Evolutionary conservation across 768 basidiomycete genomes (phyloP).

Genomic region (Zangia roseola): DNA sequence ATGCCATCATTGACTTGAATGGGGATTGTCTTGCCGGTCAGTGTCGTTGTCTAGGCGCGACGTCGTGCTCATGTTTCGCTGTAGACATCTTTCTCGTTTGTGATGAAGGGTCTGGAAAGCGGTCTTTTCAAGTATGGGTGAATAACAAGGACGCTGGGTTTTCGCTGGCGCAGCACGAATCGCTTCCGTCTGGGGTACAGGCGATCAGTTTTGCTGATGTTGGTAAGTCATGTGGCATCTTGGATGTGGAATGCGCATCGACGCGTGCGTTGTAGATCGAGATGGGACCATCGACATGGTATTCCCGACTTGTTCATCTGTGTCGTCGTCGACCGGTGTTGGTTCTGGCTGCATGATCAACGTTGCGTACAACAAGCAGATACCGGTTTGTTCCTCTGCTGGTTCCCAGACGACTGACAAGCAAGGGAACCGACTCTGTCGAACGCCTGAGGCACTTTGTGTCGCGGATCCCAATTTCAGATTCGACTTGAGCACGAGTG

Average conservation of each 20-base stretch:
- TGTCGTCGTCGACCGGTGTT: conserved; percentile 66
- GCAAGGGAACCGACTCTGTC: conserved; percentile 58
- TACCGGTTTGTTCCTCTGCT: conserved; percentile 69
- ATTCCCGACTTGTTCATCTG: conserved; percentile 76
- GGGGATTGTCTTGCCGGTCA: conserved; percentile 93
- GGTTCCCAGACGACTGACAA: conserved; percentile 46
- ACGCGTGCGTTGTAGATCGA: conserved; percentile 54
- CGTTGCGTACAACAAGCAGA: conserved; percentile 91
- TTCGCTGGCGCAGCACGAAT: conserved; percentile 59
- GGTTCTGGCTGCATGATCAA: conserved; percentile 82
- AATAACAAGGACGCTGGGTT: conserved; percentile 82
- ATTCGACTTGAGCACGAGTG: conserved; percentile 60
- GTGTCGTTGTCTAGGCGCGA: background rate
- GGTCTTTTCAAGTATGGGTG: conserved; percentile 88
- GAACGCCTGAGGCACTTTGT: conserved; percentile 80
- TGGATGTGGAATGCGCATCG: background rate
- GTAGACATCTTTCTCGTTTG: conserved; percentile 90
- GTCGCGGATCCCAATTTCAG: conserved; percentile 74
- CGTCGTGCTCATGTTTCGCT: background rate
- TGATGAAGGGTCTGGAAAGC: conserved; percentile 53
- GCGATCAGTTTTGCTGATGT: conserved; percentile 88
- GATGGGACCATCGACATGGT: conserved; percentile 97
- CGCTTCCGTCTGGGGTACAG: conserved; percentile 74
- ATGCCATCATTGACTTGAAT: conserved; percentile 90
- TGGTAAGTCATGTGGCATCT: conserved; percentile 44